A percentile compares a stretch with the other conserved stretches of the same genome.
Conservation (phyloP, 225 moss, liverwort and hornwort species). For the Thuidium tamariscinum region DNA sequence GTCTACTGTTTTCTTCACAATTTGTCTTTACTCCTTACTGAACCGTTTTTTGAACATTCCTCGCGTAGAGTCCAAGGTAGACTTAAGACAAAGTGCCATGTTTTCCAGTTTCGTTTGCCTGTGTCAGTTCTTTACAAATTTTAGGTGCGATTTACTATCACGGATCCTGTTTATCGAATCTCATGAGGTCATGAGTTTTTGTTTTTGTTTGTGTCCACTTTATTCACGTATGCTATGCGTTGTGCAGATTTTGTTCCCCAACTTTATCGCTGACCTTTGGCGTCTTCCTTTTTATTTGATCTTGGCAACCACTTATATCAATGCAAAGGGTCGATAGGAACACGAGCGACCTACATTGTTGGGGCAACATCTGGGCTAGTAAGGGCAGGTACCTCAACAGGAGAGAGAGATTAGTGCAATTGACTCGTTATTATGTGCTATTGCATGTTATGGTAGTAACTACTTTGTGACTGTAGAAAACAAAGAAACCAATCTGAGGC, state of each 20-base stretch:
- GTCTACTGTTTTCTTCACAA: neutral
- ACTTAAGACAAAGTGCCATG: neutral
- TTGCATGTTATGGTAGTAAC: neutral
- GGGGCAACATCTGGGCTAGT: neutral
- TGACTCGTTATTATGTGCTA: neutral
- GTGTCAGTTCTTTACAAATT: neutral
- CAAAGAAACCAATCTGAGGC: neutral
- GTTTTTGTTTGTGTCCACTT: neutral
- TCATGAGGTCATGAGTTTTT: neutral
- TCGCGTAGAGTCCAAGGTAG: neutral
- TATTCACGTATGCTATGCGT: neutral
- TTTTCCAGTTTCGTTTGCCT: neutral
- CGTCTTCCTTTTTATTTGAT: neutral
- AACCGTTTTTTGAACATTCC: neutral
- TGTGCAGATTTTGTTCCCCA: slow-evolving; percentile 1
- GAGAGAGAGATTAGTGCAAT: neutral
- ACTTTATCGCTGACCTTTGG: neutral
- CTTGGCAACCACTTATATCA: neutral
- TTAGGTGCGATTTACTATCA: neutral
- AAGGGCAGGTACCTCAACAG: neutral
- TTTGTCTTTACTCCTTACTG: neutral
- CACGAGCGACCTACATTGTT: neutral
- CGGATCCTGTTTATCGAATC: neutral
- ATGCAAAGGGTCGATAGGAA: neutral
- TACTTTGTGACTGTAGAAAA: neutral